Percentiles rank a stretch among this genome's conserved stretches.
These are phyloP conservation scores for Coffea eugenioides DNA, from an alignment of 257 asterid genomes.

Conservation along the genomic window DNA sequence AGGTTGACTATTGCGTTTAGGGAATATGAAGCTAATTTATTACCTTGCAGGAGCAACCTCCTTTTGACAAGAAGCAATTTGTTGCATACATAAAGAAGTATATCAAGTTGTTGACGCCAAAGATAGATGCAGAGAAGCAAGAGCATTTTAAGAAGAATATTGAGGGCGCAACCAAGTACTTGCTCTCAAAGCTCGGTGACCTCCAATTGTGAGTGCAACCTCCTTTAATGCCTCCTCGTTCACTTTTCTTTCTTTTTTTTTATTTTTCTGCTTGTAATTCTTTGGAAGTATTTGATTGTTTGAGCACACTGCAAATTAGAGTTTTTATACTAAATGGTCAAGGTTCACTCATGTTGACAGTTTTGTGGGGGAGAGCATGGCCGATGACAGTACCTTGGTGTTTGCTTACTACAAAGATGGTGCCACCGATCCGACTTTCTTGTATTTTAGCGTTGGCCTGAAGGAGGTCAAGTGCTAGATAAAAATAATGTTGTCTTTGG, in stretches of 20 bases:
- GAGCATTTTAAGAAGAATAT: constrained; percentile 66
- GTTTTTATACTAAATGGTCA: not conserved
- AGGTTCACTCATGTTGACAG: constrained; percentile 26
- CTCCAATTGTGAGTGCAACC: constrained; percentile 72
- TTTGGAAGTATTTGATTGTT: not conserved
- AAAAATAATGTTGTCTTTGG: not conserved
- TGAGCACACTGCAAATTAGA: no score
- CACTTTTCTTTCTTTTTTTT: not conserved
- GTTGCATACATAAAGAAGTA: constrained; percentile 60
- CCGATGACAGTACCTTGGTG: constrained; percentile 60
- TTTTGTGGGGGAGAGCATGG: constrained; percentile 92
- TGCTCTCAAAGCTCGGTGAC: constrained; percentile 63
- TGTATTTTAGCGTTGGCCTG: constrained; percentile 69
- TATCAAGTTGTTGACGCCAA: constrained; percentile 60
- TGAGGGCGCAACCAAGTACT: constrained; percentile 74
- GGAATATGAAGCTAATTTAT: not conserved
- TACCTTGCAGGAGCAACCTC: constrained; percentile 75
- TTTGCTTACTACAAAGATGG: constrained; percentile 93
- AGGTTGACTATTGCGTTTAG: not conserved
- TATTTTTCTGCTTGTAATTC: not conserved
- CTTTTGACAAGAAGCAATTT: constrained; percentile 79
- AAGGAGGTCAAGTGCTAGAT: constrained; percentile 80
- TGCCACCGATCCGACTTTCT: constrained; percentile 78
- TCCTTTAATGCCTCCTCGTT: not conserved
- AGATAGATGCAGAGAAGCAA: constrained; percentile 58